Evolutionary conservation across 2,329 filamentous ascomycete species (phyloP).

Genomic region (Botrytis byssoidea): DNA sequence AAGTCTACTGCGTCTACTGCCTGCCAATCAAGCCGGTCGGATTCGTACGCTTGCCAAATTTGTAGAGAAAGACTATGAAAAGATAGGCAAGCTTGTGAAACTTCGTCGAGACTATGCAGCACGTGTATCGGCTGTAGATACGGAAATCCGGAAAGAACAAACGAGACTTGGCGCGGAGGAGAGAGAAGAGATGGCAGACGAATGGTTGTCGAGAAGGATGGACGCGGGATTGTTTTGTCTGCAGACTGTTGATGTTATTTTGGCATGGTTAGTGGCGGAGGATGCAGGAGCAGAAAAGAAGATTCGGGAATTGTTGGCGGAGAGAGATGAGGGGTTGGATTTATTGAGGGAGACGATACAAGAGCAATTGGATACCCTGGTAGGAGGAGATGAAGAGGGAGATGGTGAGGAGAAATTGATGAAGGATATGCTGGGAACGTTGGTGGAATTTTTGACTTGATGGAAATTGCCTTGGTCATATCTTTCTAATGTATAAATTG

Average conservation of each 20-base stretch:
- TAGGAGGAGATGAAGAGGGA: background rate
- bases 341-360: constrained; percentile 66
- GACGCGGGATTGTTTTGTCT: constrained; percentile 83
- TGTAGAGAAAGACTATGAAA: constrained; percentile 90
- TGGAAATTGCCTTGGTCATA: background rate
- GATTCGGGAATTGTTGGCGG: constrained; percentile 62
- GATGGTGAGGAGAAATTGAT: constrained; percentile 44
- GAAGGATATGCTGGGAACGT: constrained; percentile 64
- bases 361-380: constrained; percentile 37
- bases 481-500: background rate
- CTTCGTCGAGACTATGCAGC: constrained; percentile 69
- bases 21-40: constrained; percentile 71
- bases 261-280: constrained; percentile 91
- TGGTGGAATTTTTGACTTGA: constrained; percentile 49
- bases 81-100: constrained; percentile 69
- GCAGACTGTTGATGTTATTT: constrained; percentile 77
- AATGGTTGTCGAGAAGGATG: constrained; percentile 72
- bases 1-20: constrained; percentile 75
- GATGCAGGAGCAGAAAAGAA: constrained; percentile 70
- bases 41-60: constrained; percentile 91
- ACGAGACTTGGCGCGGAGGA: constrained; percentile 55
- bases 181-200: constrained; percentile 60
- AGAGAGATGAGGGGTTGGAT: constrained; percentile 63
- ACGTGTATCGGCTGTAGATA: constrained; percentile 61
- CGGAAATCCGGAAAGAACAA: constrained; percentile 59